A percentile compares a stretch with the other conserved stretches of the same genome.
phyloP scores from a whole-genome alignment of 2,329 filamentous ascomycete genomes.

The Kalaharituber pfeilii region DNA sequence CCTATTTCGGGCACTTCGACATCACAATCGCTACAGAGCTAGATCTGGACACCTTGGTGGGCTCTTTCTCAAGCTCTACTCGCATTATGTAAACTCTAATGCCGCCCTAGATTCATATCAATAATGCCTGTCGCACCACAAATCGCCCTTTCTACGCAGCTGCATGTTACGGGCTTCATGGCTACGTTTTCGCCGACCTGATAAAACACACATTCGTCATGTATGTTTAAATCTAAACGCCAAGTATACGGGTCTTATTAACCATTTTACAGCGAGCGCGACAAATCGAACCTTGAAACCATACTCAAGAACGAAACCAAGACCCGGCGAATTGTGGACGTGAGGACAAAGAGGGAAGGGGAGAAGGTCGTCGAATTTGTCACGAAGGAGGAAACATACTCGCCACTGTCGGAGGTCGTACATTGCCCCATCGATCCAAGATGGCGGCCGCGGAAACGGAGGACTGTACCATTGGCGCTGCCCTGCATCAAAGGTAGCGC shows the following conservation, averaged over 20 bases:
- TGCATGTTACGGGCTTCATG: constrained; percentile 74
- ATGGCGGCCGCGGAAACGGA: constrained; percentile 20
- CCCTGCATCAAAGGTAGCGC: constrained; percentile 20
- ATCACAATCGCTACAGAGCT: constrained; percentile 82
- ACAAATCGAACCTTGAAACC: constrained; percentile 56
- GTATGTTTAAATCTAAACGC: constrained; percentile 7
- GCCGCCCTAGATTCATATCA: constrained; percentile 46
- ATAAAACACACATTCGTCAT: constrained; percentile 82
- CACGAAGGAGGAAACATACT: constrained; percentile 80
- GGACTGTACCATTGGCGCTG: constrained; percentile 18
- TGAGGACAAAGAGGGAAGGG: constrained; percentile 52
- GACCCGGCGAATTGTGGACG: constrained; percentile 57
- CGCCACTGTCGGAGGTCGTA: constrained; percentile 41
- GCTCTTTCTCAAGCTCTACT: too few relatives aligned
- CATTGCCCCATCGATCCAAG: constrained; percentile 18
- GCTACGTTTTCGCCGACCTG: constrained; percentile 86
- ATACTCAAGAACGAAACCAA: constrained; percentile 48
- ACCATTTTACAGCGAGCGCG: constrained; percentile 43
- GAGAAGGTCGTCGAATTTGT: constrained; percentile 65
- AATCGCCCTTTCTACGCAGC: constrained; percentile 76
- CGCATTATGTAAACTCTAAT: constrained; percentile 32
- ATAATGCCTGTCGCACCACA: constrained; percentile 66
- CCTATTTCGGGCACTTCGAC: constrained; percentile 65
- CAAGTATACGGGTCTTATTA: neutral
- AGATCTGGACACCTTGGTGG: constrained; percentile 54